These are phyloP conservation scores for Alloascoidea hylecoeti DNA, from an alignment of 805 yeast genomes.

Conservation along the genomic window DNA sequence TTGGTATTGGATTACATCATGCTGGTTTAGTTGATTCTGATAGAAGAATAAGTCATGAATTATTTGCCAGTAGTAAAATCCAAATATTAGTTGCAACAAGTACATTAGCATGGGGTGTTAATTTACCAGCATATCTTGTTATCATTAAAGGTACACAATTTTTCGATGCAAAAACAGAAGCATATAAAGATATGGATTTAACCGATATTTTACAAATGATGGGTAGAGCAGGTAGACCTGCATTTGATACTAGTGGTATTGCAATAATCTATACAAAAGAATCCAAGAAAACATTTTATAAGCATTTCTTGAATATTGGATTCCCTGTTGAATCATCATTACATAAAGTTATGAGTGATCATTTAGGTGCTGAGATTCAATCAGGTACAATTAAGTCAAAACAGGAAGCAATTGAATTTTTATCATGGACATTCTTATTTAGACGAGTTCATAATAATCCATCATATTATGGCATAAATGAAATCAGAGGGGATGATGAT, in stretches of 20 bases:
- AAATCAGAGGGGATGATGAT: slow-evolving; percentile 37
- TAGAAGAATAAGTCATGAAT: slow-evolving; percentile 52
- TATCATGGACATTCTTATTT: slow-evolving; percentile 65
- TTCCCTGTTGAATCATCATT: slow-evolving; percentile 75
- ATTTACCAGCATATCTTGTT: slow-evolving; percentile 68
- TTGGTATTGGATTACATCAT: slow-evolving; percentile 74
- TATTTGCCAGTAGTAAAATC: slow-evolving; percentile 56
- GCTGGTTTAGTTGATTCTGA: slow-evolving; percentile 71
- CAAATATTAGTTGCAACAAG: slow-evolving; percentile 69
- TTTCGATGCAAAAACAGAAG: slow-evolving; percentile 45
- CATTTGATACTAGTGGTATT: slow-evolving; percentile 64
- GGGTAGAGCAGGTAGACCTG: slow-evolving; percentile 81
- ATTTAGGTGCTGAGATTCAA: slow-evolving; percentile 69
- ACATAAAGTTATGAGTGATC: slow-evolving; percentile 66
- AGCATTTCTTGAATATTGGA: slow-evolving; percentile 65
- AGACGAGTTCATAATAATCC: slow-evolving; percentile 69
- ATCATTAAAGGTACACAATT: slow-evolving; percentile 64
- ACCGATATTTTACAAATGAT: slow-evolving; percentile 75
- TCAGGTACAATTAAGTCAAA: slow-evolving; percentile 50
- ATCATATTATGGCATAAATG: slow-evolving; percentile 62
- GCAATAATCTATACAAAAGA: slow-evolving; percentile 70
- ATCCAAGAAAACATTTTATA: slow-evolving; percentile 59
- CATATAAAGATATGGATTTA: slow-evolving; percentile 67
- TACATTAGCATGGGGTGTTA: slow-evolving; percentile 84
- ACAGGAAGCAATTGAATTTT: slow-evolving; percentile 61